A percentile compares a stretch with the other conserved stretches of the same genome.
These are phyloP conservation scores for Yamadazyma kanchanaburiensis DNA, from an alignment of 1,139 yeast genomes.

Conservation along the genomic window DNA sequence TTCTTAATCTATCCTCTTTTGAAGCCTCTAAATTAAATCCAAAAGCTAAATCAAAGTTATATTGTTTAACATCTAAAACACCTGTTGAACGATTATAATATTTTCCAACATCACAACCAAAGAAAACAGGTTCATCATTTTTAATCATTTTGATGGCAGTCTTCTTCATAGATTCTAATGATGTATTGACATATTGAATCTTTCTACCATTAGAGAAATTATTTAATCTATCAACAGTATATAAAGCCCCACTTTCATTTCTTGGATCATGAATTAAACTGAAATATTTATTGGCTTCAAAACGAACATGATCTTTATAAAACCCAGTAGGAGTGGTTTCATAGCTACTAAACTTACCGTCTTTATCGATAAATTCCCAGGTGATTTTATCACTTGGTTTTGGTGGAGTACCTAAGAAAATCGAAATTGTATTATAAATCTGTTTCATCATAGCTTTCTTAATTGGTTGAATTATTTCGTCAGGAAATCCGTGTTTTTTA, in stretches of 20 bases:
- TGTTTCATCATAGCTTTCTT: conserved; percentile 55
- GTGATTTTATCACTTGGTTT: conserved; percentile 59
- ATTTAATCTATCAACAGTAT: conserved; percentile 70
- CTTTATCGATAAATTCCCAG: conserved; percentile 77
- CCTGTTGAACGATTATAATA: conserved; percentile 59
- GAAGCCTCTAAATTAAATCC: conserved; percentile 45
- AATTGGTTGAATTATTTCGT: conserved; percentile 20
- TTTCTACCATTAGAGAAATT: conserved; percentile 66
- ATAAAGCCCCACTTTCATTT: conserved; percentile 57
- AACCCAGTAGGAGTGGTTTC: conserved; percentile 63
- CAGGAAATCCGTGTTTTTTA: conserved; percentile 22
- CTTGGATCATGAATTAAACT: conserved; percentile 81
- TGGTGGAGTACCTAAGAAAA: conserved; percentile 77
- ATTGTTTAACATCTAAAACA: conserved; percentile 65
- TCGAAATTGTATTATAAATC: conserved; percentile 58
- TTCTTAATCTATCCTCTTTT: conserved; percentile 52
- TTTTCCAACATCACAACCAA: conserved; percentile 85
- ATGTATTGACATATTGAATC: conserved; percentile 67
- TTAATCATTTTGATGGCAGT: conserved; percentile 66
- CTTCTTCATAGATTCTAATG: conserved; percentile 52
- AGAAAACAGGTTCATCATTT: conserved; percentile 73
- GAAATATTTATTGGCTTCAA: conserved; percentile 52
- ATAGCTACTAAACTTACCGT: conserved; percentile 53
- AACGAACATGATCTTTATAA: conserved; percentile 51
- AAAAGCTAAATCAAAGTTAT: conserved; percentile 66